phyloP scores from a whole-genome alignment of 116 monocot species.

The Posidonia oceanica region DNA sequence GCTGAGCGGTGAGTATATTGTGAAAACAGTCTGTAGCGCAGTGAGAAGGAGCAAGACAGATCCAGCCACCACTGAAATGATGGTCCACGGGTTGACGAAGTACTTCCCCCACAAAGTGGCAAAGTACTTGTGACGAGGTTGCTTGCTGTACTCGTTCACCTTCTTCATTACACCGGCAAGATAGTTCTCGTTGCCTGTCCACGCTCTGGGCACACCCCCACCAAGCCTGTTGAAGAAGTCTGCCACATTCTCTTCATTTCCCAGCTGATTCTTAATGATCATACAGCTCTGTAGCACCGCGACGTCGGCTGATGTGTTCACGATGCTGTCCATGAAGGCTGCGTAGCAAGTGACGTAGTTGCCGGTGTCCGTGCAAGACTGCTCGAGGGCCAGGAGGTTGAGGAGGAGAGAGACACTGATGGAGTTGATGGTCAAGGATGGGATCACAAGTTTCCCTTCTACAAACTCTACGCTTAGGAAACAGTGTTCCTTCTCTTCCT shows the following conservation, averaged over 20 bases:
- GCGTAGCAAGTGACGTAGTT: conserved; percentile 6
- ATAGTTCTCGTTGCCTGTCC: conserved; percentile 3
- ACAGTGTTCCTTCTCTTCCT: not conserved
- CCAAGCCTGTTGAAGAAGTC: conserved; percentile 14
- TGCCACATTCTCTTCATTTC: conserved; percentile 7
- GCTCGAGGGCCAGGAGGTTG: conserved; percentile 29
- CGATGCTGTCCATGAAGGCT: conserved; percentile 16
- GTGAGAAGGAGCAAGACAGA: not conserved
- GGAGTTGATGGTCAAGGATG: not conserved
- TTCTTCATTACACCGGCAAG: conserved; percentile 3
- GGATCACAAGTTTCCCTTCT: conserved; percentile 5
- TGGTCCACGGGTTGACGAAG: conserved; percentile 8
- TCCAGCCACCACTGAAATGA: not conserved
- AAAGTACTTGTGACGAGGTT: not conserved
- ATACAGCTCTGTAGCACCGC: conserved; percentile 1
- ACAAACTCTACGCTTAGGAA: conserved; percentile 7
- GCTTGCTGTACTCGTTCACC: conserved; percentile 8
- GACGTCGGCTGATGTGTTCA: conserved; percentile 16
- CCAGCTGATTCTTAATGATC: conserved; percentile 13
- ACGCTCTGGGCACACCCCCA: not conserved
- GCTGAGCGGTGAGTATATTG: not conserved
- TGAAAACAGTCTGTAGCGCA: conserved; percentile 2
- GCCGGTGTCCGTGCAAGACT: not conserved
- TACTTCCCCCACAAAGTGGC: conserved; percentile 8
- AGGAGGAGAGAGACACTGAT: conserved; percentile 4